Evolutionary conservation across 345 rosid species (phyloP).

Genomic region (Ceriops zippeliana): DNA sequence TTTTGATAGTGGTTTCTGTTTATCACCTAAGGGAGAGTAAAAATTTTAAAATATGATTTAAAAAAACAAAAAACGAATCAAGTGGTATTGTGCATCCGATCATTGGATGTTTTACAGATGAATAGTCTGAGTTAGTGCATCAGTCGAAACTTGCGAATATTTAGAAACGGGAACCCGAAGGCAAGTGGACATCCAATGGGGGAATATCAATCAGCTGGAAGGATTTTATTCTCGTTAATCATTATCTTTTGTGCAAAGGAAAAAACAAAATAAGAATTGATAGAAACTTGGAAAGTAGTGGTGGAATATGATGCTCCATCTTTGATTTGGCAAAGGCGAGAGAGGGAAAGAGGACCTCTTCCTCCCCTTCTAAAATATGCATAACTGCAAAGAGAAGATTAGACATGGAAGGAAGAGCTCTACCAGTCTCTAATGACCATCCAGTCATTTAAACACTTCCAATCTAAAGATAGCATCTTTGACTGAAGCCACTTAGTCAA

Average conservation of each 20-base stretch:
- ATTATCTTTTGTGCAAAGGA: constrained; percentile 18
- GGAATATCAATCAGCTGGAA: constrained; percentile 13
- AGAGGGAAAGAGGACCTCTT: too few species aligned
- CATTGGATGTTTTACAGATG: too few species aligned
- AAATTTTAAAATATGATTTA: too few species aligned
- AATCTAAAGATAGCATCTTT: not conserved
- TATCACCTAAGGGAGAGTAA: too few species aligned
- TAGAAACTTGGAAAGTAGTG: not conserved
- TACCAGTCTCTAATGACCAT: not conserved
- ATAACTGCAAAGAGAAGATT: not conserved
- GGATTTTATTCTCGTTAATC: constrained; percentile 21
- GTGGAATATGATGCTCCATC: not conserved
- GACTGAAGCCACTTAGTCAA: not conserved
- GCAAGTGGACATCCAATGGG: too few species aligned
- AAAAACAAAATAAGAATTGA: not conserved
- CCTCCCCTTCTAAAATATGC: too few species aligned
- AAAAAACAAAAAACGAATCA: too few species aligned
- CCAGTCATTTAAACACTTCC: not conserved
- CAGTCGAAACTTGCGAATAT: not conserved
- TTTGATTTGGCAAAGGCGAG: too few species aligned
- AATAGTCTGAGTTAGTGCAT: too few species aligned
- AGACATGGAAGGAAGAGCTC: not conserved
- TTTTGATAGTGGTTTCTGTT: not conserved
- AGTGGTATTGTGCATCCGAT: too few species aligned
- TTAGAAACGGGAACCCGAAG: not conserved